These are phyloP conservation scores for Pythium sukuiense DNA, from an alignment of 352 stramenopile genomes.

Conservation along the genomic window DNA sequence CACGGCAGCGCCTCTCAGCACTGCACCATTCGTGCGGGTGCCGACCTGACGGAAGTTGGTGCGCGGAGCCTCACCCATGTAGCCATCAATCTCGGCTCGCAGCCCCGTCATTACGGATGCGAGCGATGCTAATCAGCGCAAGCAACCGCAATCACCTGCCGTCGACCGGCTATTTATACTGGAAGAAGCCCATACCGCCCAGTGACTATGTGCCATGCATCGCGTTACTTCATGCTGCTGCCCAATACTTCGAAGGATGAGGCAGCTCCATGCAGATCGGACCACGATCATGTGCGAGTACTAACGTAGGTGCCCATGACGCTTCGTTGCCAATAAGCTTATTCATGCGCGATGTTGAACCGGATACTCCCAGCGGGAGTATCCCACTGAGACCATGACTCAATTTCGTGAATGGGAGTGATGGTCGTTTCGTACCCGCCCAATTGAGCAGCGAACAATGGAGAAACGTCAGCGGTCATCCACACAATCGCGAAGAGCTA, in stretches of 20 bases:
- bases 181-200: too few species aligned
- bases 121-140: not conserved
- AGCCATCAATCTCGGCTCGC: constrained; percentile 7
- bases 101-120: constrained; percentile 8
- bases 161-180: too few species aligned
- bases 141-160: not conserved
- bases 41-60: constrained; percentile 70
- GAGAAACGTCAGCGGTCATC: constrained; percentile 4
- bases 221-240: too few species aligned
- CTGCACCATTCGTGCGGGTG: constrained; percentile 24
- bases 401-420: not conserved
- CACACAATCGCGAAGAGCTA: constrained; percentile 5
- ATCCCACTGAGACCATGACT: not conserved
- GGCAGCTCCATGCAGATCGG: too few species aligned
- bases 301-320: too few species aligned
- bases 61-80: constrained; percentile 4
- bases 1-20: constrained; percentile 21
- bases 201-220: too few species aligned
- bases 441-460: constrained; percentile 6
- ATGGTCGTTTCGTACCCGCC: constrained; percentile 9
- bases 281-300: too few species aligned
- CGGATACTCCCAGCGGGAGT: not conserved
- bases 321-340: too few species aligned
- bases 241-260: too few species aligned
- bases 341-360: not conserved